Evolutionary conservation across 2,329 filamentous ascomycete genomes (phyloP).

Genomic region (Trichophyton rubrum): DNA sequence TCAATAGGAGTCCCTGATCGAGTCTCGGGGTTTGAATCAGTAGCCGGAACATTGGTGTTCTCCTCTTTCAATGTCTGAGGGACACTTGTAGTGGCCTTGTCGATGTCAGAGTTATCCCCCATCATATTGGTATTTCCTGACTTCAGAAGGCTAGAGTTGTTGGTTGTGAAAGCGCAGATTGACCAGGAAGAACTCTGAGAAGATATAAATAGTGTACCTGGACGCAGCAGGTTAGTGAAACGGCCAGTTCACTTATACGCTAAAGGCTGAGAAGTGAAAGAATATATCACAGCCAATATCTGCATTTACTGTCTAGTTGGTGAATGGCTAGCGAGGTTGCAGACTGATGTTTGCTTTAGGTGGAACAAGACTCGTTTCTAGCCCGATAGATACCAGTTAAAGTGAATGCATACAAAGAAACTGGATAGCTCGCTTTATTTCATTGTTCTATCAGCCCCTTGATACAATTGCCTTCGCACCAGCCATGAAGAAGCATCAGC

Average conservation of each 20-base stretch:
- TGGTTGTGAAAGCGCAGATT: background rate
- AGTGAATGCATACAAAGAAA: background rate
- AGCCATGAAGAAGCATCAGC: background rate
- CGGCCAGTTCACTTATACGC: background rate
- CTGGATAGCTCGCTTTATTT: background rate
- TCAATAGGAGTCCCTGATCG: background rate
- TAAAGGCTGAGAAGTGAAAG: background rate
- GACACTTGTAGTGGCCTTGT: background rate
- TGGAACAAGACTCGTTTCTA: background rate
- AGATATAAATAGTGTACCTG: too few species aligned
- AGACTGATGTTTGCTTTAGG: background rate
- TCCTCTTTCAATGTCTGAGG: background rate
- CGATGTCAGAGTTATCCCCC: background rate
- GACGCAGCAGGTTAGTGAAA: background rate
- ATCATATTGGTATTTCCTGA: background rate
- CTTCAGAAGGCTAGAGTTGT: background rate
- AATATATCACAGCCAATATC: background rate
- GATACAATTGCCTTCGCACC: background rate
- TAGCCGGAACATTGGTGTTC: background rate
- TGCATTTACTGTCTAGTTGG: background rate
- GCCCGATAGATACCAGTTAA: too few species aligned
- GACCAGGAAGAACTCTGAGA: background rate
- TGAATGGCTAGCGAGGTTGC: background rate
- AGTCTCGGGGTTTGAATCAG: background rate
- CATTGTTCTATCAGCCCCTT: background rate